Evolutionary conservation across 2,329 filamentous ascomycete genomes (phyloP), one percentile per base, ranked within the genome.

Genomic region (Alternaria ventricosa): DNA sequence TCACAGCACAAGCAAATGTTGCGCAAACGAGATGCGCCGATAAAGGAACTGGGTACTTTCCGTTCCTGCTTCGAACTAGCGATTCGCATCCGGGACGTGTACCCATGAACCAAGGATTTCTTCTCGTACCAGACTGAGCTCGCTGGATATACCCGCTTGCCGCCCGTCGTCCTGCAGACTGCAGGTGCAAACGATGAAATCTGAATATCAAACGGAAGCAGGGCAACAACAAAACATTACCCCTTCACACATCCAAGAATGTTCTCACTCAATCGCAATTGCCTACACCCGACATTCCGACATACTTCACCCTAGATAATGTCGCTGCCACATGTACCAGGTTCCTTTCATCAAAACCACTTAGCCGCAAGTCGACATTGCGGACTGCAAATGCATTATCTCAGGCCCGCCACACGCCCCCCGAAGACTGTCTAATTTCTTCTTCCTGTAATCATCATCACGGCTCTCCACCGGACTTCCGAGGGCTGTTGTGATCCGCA

Each of bases 401-500:
- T 12, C 49, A 51, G 12, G 18, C 18, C 11, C 28, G 8, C 36
- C 36, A 41, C 36, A 41, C 58, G 20, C 33, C 4, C 56, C 25
- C 58, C 60, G 43, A 46, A 36, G 22, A 22, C 49, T 25, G 20
- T 57, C 59, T 54, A 58, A 51, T 51, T 28, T 49, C 44, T 53
- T 43, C 18, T 51, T 49, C 23, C 53, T 41, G 44, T 61, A 25
- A 55, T 54, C 43, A 50, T 36, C n/a, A 25, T 53, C 33, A 58
- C 69, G 69, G 69, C 65, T 72, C 70, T 67, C 70, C 70, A 67
- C 62, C 70, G 68, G 69, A 57, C 13, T 45, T 30, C 50, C 7
- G 6, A n/a, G 43, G 8, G 22, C 25, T 58, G 22, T 51, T 41
- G 18, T 23, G 36, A 46, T 56, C 20, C 54, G 30, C 36, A 28